These are phyloP conservation scores for Fusarium poae DNA, from an alignment of 2,329 filamentous ascomycete species.

Conservation along the genomic window DNA sequence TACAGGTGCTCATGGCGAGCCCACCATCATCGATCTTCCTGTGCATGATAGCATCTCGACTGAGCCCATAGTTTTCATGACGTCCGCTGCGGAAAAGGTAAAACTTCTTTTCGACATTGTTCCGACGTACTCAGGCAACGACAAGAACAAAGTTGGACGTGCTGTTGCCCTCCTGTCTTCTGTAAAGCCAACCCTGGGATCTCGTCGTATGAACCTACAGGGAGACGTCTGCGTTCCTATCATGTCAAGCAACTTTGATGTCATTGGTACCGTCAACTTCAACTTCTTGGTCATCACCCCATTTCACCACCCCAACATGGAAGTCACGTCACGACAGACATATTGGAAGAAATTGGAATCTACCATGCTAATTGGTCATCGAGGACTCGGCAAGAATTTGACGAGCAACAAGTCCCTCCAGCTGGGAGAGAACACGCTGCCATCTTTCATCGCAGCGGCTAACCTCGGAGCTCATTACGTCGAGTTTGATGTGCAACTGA, in stretches of 20 bases:
- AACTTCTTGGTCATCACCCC: slow-evolving; percentile 96
- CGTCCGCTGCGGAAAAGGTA: slow-evolving; percentile 81
- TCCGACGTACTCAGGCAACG: slow-evolving; percentile 91
- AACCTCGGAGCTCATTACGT: slow-evolving; percentile 86
- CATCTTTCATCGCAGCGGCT: slow-evolving; percentile 95
- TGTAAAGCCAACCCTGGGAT: slow-evolving; percentile 84
- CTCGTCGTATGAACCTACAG: slow-evolving; percentile 90
- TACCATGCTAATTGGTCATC: slow-evolving; percentile 82
- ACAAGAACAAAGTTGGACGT: slow-evolving; percentile 89
- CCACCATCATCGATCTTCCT: slow-evolving; percentile 90
- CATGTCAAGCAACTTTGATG: slow-evolving; percentile 83
- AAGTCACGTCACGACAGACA: slow-evolving; percentile 87
- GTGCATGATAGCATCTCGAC: slow-evolving; percentile 95
- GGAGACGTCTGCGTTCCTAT: slow-evolving; percentile 94
- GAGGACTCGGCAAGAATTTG: slow-evolving; percentile 90
- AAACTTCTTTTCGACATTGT: slow-evolving; percentile 95
- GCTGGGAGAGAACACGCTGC: slow-evolving; percentile 94
- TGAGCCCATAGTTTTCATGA: slow-evolving; percentile 91
- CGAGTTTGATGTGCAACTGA: slow-evolving; percentile 91
- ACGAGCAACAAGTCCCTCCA: slow-evolving; percentile 87
- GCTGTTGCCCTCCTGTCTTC: slow-evolving; percentile 89
- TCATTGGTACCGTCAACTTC: slow-evolving; percentile 96
- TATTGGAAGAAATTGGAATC: slow-evolving; percentile 96
- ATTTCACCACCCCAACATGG: slow-evolving; percentile 94
- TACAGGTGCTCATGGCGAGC: slow-evolving; percentile 84